These are phyloP conservation scores for Tylopilus vinaceipallidus DNA, from an alignment of 768 basidiomycete species.

Conservation along the genomic window DNA sequence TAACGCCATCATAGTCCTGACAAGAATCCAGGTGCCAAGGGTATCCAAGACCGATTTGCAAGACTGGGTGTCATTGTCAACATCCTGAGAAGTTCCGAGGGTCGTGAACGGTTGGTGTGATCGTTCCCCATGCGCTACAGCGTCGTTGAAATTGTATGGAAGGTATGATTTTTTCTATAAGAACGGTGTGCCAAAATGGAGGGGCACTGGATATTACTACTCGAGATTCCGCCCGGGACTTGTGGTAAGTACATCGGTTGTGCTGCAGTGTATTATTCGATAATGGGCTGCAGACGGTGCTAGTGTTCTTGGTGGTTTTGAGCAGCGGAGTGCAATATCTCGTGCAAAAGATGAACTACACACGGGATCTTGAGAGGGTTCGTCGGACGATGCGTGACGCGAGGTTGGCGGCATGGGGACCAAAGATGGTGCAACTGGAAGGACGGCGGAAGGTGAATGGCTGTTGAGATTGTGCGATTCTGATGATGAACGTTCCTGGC, in stretches of 20 bases:
- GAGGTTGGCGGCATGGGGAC: constrained; percentile 78
- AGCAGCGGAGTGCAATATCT: constrained; percentile 83
- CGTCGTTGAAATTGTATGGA: constrained; percentile 3
- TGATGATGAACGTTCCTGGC: constrained; percentile 8
- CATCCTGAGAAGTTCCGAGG: constrained; percentile 75
- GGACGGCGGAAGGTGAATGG: constrained; percentile 65
- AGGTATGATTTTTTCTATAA: constrained; percentile 96
- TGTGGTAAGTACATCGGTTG: constrained; percentile 44
- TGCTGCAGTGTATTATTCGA: constrained; percentile 1
- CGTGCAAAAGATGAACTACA: constrained; percentile 76
- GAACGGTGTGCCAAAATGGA: constrained; percentile 96
- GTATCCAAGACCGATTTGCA: constrained; percentile 87
- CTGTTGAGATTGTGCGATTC: neutral
- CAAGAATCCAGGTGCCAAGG: constrained; percentile 86
- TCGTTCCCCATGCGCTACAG: neutral
- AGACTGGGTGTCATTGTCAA: constrained; percentile 81
- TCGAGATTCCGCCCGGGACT: constrained; percentile 94
- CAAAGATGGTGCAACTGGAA: constrained; percentile 60
- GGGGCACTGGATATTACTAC: constrained; percentile 96
- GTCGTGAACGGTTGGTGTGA: constrained; percentile 66
- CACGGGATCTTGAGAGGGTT: constrained; percentile 67
- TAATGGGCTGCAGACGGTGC: constrained; percentile 54
- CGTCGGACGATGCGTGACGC: constrained; percentile 60
- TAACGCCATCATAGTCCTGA: constrained; percentile 64
- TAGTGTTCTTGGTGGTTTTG: constrained; percentile 71